Conservation (phyloP, 352 stramenopile species). For the Peronosclerospora sorghi region DNA sequence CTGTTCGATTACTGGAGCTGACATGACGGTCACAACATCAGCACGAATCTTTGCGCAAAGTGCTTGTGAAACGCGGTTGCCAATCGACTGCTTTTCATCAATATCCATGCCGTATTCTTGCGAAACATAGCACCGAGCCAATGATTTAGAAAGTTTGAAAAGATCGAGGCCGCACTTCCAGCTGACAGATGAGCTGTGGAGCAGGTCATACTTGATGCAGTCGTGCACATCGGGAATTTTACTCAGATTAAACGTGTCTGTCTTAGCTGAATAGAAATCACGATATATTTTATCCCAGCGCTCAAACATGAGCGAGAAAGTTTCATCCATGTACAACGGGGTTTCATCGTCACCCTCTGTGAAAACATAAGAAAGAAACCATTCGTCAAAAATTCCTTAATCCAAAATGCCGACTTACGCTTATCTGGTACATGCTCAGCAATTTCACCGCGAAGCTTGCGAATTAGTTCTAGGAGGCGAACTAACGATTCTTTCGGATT, state of each 20-base stretch:
- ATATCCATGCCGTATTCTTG: conserved; percentile 92
- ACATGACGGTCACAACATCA: conserved; percentile 79
- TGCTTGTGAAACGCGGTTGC: conserved; percentile 91
- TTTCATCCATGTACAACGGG: conserved; percentile 93
- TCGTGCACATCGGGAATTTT: conserved; percentile 97
- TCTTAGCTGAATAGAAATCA: conserved; percentile 90
- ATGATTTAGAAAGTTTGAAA: conserved; percentile 89
- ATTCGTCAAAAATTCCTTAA: neutral
- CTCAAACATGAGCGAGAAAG: conserved; percentile 89
- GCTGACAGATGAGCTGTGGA: conserved; percentile 93
- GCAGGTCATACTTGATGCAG: conserved; percentile 96
- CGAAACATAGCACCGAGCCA: conserved; percentile 95
- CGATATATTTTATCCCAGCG: conserved; percentile 90
- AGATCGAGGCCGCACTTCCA: conserved; percentile 86
- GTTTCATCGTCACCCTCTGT: conserved; percentile 74
- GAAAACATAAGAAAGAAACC: neutral
- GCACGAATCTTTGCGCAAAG: conserved; percentile 98
- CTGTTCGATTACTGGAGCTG: conserved; percentile 30
- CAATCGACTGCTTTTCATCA: conserved; percentile 92
- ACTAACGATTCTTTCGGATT: conserved; percentile 69
- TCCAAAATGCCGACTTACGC: conserved; percentile 21
- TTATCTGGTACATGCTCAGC: conserved; percentile 59
- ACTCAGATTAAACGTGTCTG: conserved; percentile 88
- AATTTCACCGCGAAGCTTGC: conserved; percentile 68
- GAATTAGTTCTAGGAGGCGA: conserved; percentile 66